Evolutionary conservation across 2,329 filamentous ascomycete species (phyloP).

Genomic region (Alternaria consortialis): DNA sequence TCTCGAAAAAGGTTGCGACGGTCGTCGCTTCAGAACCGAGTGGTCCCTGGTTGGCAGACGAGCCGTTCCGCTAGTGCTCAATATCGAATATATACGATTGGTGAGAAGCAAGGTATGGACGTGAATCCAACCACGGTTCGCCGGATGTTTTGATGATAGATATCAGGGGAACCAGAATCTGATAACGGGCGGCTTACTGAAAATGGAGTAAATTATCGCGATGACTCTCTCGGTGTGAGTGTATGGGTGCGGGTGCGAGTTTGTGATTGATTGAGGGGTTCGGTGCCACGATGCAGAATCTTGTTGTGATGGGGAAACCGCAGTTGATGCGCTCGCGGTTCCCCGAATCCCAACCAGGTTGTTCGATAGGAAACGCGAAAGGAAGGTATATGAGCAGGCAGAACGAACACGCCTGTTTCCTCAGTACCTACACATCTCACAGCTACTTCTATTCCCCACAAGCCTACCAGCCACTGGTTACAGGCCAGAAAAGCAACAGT

Average conservation of each 20-base stretch:
- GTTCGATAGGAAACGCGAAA: background rate
- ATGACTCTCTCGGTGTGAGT: background rate
- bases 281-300: background rate
- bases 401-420: background rate
- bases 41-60: background rate
- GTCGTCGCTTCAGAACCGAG: background rate
- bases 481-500: background rate
- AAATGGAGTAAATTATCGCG: background rate
- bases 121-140: background rate
- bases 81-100: background rate
- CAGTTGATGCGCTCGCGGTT: background rate
- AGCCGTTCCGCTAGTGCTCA: background rate
- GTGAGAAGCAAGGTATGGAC: background rate
- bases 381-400: background rate
- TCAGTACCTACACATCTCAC: background rate
- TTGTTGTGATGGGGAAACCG: background rate
- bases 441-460: background rate
- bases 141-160: background rate
- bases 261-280: background rate
- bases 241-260: background rate
- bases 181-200: background rate
- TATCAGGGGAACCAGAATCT: background rate
- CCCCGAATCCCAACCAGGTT: background rate
- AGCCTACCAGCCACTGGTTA: too few species aligned
- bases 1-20: background rate